Base-by-base conservation (phyloP, 768 basidiomycete genomes). In the Hygrocybe punicea region DNA sequence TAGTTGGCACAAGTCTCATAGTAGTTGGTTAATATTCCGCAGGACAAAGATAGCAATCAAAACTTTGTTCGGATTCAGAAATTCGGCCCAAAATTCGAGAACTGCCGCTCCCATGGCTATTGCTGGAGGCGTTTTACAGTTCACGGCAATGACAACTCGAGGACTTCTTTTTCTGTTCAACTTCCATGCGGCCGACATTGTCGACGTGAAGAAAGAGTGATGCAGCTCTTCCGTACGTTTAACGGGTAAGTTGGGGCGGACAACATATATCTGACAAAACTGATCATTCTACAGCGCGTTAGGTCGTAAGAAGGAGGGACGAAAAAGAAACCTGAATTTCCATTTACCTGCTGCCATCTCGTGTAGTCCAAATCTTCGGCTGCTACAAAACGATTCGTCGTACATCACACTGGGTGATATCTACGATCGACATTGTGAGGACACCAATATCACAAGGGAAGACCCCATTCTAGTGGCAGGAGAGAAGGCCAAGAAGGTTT, bases 31-130 rank as follows among this genome's bases (percentile, higher is more conserved):
- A 17, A 35, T 17, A 11, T 29, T 40, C 6, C 10, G 13, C 65
- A 97, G 94, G 94, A 98, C 67, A 93, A 95, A 70, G 96, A 99
- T 70, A 91, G 81, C 64, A 93, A 93, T 67, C 88, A 90, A 63
- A 87, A 89, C 62, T 97, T 98, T 64, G 81, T 91, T 57, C 84
- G 89, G 60, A 93, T 99, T 42, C 85, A 87, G 61, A 91, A 93
- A 69, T 97, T 98, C 68, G 85, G 84, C 19, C 85, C 93, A 11
- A 90, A 89, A 64, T 89, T 93, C 63, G 96, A 98, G 69, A 87
- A 94, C 53, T 91, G 87, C 61, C 84, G 95, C 47, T 84, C 89
- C 3, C 87, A 88, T 62, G 92, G 93, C 4, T 82, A 85, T 56
- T 93, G 85, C 67, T 96, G 87, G 85, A 88, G 91, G 60, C 85